phyloP scores from a whole-genome alignment of 257 asterid species.

The Perilla frutescens region DNA sequence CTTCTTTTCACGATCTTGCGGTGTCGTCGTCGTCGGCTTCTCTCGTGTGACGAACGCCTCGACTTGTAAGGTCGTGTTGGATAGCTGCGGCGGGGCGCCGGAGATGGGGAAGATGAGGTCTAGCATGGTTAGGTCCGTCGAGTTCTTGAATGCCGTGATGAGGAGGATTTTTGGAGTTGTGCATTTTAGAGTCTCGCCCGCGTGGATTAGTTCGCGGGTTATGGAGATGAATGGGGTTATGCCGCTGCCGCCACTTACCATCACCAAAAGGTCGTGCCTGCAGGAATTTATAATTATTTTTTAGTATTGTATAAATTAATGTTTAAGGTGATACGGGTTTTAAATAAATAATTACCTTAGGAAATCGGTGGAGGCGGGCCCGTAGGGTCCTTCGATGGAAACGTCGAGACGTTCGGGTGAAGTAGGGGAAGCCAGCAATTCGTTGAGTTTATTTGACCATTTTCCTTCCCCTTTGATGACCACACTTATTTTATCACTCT shows the following conservation, averaged over 20 bases:
- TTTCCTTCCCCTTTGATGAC: conserved; percentile 74
- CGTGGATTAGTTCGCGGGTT: conserved; percentile 65
- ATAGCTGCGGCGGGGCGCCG: conserved; percentile 46
- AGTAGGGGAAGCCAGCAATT: conserved; percentile 65
- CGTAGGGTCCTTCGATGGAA: conserved; percentile 89
- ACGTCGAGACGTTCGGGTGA: conserved; percentile 58
- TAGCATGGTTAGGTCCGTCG: conserved; percentile 65
- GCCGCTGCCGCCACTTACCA: conserved; percentile 97
- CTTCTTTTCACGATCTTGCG: conserved; percentile 34
- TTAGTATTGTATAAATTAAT: no score
- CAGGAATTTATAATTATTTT: neutral
- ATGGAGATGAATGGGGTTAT: conserved; percentile 89
- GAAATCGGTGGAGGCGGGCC: conserved; percentile 73
- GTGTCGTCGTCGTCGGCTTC: conserved; percentile 18
- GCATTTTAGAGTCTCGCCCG: conserved; percentile 46
- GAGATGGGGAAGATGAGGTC: conserved; percentile 70
- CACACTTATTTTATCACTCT: conserved; percentile 70
- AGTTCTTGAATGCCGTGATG: conserved; percentile 70
- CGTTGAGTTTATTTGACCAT: conserved; percentile 75
- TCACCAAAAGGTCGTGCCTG: conserved; percentile 74
- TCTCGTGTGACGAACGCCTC: conserved; percentile 83
- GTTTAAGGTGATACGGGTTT: no score
- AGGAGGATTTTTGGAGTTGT: conserved; percentile 64
- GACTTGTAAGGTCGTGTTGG: conserved; percentile 50
- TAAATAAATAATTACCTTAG: conserved; percentile 49